Evolutionary conservation across 2,329 filamentous ascomycete genomes (phyloP).

Genomic region (Trichoderma sp.): DNA sequence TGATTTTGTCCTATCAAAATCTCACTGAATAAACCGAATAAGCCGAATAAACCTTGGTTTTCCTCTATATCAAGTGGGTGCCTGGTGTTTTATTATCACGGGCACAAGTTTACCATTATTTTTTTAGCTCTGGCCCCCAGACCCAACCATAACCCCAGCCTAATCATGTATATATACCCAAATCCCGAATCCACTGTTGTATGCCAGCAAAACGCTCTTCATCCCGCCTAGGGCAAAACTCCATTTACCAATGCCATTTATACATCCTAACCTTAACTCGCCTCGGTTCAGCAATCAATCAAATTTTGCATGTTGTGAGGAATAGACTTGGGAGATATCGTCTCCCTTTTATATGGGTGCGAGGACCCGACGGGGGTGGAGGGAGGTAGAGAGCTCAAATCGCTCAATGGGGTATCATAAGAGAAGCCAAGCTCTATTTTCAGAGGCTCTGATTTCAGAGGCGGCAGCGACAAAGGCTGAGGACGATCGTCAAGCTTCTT

Average conservation of each 20-base stretch:
- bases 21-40: not conserved
- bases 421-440: conserved; percentile 15
- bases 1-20: not conserved
- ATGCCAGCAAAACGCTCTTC: not conserved
- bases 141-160: not conserved
- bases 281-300: conserved; percentile 29
- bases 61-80: not conserved
- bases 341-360: conserved; percentile 26
- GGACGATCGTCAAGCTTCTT: conserved; percentile 23
- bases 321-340: conserved; percentile 44
- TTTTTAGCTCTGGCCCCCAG: not conserved
- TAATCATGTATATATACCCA: conserved; percentile 2
- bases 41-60: not conserved
- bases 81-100: not conserved
- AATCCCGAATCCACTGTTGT: not conserved
- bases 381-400: conserved; percentile 23
- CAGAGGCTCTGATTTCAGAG: conserved; percentile 26
- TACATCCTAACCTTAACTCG: not conserved
- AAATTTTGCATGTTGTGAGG: conserved; percentile 42
- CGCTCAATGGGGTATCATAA: conserved; percentile 13
- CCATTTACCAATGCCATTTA: conserved; percentile 6
- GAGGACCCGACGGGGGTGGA: conserved; percentile 24
- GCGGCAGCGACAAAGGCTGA: conserved; percentile 22
- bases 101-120: not conserved
- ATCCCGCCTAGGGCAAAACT: not conserved